These are phyloP conservation scores for Fraxinus albicans DNA, from an alignment of 305 asterid genomes.

Conservation along the genomic window DNA sequence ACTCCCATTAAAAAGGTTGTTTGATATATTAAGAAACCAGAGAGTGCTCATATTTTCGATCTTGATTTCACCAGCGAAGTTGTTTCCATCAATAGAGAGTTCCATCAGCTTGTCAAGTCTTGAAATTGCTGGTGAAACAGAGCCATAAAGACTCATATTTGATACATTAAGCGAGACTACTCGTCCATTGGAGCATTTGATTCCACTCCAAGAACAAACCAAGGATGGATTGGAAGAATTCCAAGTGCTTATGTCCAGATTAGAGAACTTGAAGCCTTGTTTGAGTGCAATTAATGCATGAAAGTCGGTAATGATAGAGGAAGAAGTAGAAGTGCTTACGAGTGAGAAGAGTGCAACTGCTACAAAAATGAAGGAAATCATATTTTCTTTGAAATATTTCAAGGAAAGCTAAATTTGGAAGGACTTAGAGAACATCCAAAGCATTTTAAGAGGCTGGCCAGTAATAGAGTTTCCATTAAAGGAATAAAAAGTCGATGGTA, in stretches of 20 bases:
- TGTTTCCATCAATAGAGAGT: constrained; percentile 84
- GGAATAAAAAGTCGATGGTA: constrained; percentile 48
- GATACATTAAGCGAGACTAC: constrained; percentile 69
- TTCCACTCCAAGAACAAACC: constrained; percentile 77
- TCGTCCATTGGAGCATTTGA: constrained; percentile 58
- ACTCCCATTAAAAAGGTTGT: constrained; percentile 59
- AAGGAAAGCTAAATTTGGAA: constrained; percentile 43
- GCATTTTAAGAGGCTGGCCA: constrained; percentile 38
- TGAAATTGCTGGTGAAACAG: constrained; percentile 65
- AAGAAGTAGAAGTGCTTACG: constrained; percentile 35
- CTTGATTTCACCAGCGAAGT: constrained; percentile 88
- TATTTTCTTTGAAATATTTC: constrained; percentile 37
- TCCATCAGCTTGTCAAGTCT: constrained; percentile 57
- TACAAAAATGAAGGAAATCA: constrained; percentile 42
- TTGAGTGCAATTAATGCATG: constrained; percentile 61
- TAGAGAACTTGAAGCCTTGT: constrained; percentile 49
- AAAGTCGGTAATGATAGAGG: constrained; percentile 59
- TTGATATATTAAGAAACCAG: constrained; percentile 69
- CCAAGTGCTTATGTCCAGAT: constrained; percentile 48
- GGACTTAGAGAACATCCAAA: constrained; percentile 39
- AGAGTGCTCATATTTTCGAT: constrained; percentile 59
- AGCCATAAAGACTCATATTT: constrained; percentile 65
- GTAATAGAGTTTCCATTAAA: constrained; percentile 35
- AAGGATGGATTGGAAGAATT: constrained; percentile 51
- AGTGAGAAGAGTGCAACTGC: constrained; percentile 41